These are phyloP conservation scores for Fagopyrum homotropicum DNA, from an alignment of 148 eudicot genomes.

Conservation along the genomic window DNA sequence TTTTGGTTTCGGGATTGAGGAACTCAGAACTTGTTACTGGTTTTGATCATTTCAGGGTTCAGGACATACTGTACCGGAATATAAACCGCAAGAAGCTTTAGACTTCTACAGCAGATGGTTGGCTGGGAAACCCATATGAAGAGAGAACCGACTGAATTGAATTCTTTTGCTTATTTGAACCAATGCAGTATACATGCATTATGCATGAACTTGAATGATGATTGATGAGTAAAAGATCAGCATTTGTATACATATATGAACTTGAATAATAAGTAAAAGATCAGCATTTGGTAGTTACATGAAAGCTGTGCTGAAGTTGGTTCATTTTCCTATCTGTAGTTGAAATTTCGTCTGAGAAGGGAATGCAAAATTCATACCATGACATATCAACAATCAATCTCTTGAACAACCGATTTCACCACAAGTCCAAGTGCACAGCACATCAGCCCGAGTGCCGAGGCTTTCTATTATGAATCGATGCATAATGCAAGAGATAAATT, in stretches of 20 bases:
- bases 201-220: background rate
- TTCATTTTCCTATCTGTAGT: background rate
- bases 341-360: background rate
- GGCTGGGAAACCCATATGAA: constrained; percentile 34
- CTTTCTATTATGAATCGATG: too few species aligned
- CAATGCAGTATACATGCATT: background rate
- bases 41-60: constrained; percentile 41
- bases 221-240: background rate
- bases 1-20: background rate
- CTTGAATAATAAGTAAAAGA: background rate
- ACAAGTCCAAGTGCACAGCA: background rate
- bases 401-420: background rate
- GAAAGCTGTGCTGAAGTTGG: background rate
- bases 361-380: background rate
- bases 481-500: too few species aligned
- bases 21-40: background rate
- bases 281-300: background rate
- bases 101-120: constrained; percentile 55
- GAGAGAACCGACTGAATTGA: background rate
- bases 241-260: background rate
- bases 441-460: too few species aligned
- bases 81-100: constrained; percentile 66
- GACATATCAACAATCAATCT: background rate
- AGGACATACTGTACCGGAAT: constrained; percentile 83
- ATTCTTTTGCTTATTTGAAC: background rate